phyloP scores from a whole-genome alignment of 148 eudicot genomes.

The Chenopodium quinoa region DNA sequence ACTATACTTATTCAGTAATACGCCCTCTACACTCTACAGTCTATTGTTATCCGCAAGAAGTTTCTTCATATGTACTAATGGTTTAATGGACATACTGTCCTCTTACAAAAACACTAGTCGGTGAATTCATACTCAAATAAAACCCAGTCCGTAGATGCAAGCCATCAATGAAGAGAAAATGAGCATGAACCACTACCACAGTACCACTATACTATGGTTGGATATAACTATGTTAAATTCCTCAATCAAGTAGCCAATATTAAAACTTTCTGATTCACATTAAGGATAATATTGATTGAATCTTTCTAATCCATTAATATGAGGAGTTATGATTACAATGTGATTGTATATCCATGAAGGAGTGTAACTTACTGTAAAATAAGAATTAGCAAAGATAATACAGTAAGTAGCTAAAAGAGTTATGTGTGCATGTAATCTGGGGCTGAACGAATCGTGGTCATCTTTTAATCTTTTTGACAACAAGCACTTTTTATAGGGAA shows the following conservation, averaged over 20 bases:
- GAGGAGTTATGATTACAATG: too few species aligned
- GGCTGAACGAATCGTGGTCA: not conserved
- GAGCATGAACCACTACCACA: not conserved
- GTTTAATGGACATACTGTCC: not conserved
- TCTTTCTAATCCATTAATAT: too few species aligned
- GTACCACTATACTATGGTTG: not conserved
- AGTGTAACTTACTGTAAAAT: too few species aligned
- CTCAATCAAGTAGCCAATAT: too few species aligned
- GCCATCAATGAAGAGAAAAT: not conserved
- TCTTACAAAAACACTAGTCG: not conserved
- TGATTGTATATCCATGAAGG: too few species aligned
- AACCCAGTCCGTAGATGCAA: not conserved
- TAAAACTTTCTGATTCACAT: too few species aligned
- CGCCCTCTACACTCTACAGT: not conserved
- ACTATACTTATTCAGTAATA: not conserved
- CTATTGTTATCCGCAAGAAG: too few species aligned
- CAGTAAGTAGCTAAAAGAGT: not conserved
- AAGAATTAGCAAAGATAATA: not conserved
- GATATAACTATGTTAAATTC: too few species aligned
- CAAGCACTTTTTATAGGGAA: not conserved
- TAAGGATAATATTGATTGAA: too few species aligned
- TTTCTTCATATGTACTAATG: not conserved
- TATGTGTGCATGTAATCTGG: not conserved
- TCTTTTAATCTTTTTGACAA: not conserved
- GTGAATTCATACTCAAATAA: too few species aligned